Percentiles rank a stretch among this genome's conserved stretches.
Evolutionary conservation across 257 asterid species (phyloP).

Genomic region (Capsicum pubescens): DNA sequence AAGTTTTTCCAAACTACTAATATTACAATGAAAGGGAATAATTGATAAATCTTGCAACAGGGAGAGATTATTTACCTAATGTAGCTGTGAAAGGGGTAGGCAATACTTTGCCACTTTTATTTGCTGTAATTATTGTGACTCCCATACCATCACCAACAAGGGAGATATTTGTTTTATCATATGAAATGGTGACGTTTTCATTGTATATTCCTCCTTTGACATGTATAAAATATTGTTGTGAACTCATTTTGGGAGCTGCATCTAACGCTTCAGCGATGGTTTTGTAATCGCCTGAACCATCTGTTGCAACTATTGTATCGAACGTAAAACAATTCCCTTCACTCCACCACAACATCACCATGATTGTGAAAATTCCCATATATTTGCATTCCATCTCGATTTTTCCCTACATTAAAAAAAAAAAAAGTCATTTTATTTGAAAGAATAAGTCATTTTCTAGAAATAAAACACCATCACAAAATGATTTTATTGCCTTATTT

Average conservation of each 20-base stretch:
- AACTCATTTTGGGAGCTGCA: neutral
- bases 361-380: neutral
- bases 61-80: neutral
- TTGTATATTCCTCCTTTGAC: neutral
- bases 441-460: too few relatives aligned
- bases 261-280: neutral
- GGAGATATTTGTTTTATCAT: neutral
- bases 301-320: slow-evolving; percentile 2
- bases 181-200: neutral
- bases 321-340: neutral
- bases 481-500: too few relatives aligned
- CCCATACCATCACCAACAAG: slow-evolving; percentile 23
- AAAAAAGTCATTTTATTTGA: too few relatives aligned
- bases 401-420: neutral
- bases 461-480: too few relatives aligned
- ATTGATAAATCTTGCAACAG: neutral
- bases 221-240: neutral
- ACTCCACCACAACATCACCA: neutral
- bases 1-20: neutral
- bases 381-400: neutral
- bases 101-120: neutral
- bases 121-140: neutral
- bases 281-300: neutral
- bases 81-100: neutral
- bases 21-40: neutral